Evolutionary conservation across 768 basidiomycete species (phyloP), one percentile per base, ranked within the genome.

Genomic region (Butyriboletus loyo): DNA sequence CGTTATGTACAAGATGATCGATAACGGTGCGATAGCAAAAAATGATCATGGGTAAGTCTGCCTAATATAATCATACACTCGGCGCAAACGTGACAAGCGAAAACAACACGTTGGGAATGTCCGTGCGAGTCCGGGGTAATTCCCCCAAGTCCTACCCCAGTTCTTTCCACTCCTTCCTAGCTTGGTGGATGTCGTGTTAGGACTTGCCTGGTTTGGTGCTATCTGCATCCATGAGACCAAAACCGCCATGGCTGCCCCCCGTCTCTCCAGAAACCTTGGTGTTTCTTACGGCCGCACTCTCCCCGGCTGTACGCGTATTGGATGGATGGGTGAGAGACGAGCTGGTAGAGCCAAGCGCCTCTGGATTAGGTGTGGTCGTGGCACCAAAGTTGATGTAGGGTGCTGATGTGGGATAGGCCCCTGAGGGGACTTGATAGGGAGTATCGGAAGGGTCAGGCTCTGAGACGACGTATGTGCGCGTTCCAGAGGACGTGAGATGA

Each of bases 391-490:
- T 73, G 50, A 73, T 67, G 63, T 77, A 79, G 17, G 82, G 73
- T 2, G 74, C 66, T 21, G 79, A 77, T 28, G 75, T 73, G 37
- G 80, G 76, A 66, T 83, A 84, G 6, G 86, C 87, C 58, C 87
- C 87, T 11, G 82, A 79, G 2, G 87, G 87, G n/a, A 89, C 85
- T 58, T 79, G 73, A 59, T 87, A 87, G 30, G 80, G 79, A 38
- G 75, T 78, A 50, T 82, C 66, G 50, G 81, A 72, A 31, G 80
- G 76, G 69, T 88, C 85, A 35, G 87, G 87, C 65, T 86, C 77
- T 30, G 85, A 87, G 56, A 88, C 87, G 56, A 89, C 85, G 61
- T 89, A 85, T 31, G 83, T 85, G 52, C 77, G 83, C 28, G 77
- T 75, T 31, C 81, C 82, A 32, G 72, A 66, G 34, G 68, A 69